These are phyloP conservation scores for Leccinellum rugosiceps DNA, from an alignment of 768 basidiomycete genomes.

Conservation along the genomic window DNA sequence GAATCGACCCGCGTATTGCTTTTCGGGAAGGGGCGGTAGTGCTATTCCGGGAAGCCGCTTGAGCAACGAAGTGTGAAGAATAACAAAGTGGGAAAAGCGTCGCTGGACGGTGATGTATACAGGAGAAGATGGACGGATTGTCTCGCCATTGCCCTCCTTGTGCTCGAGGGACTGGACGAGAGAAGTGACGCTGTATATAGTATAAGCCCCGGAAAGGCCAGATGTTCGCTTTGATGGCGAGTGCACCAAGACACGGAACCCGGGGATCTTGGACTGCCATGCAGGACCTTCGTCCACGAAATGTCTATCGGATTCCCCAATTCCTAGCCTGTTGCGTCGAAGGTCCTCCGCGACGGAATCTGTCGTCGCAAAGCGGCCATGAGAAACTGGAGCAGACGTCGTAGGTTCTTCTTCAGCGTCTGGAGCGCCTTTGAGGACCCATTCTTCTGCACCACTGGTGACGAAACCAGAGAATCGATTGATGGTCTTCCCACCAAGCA, in stretches of 20 bases:
- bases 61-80: slow-evolving; percentile 68
- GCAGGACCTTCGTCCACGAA: slow-evolving; percentile 66
- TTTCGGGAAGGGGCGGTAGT: slow-evolving; percentile 80
- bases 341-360: slow-evolving; percentile 42
- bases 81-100: slow-evolving; percentile 82
- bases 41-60: slow-evolving; percentile 72
- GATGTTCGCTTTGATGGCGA: slow-evolving; percentile 76
- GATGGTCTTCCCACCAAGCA: slow-evolving; percentile 73
- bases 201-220: slow-evolving; percentile 66
- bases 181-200: slow-evolving; percentile 73
- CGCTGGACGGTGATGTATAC: slow-evolving; percentile 71
- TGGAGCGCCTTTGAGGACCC: slow-evolving; percentile 64
- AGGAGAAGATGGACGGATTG: slow-evolving; percentile 33
- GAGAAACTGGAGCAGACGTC: slow-evolving; percentile 18
- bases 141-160: slow-evolving; percentile 18
- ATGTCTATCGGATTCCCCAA: slow-evolving; percentile 63
- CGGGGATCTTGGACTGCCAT: slow-evolving; percentile 72
- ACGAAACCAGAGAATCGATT: slow-evolving; percentile 88
- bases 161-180: slow-evolving; percentile 18
- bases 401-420: slow-evolving; percentile 30
- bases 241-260: slow-evolving; percentile 73
- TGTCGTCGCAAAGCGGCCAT: slow-evolving; percentile 27
- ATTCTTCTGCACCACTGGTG: slow-evolving; percentile 81
- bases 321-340: slow-evolving; percentile 38
- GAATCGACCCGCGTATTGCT: slow-evolving; percentile 80